phyloP scores from a whole-genome alignment of 2,329 filamentous ascomycete species.

The Fusarium sp. region DNA sequence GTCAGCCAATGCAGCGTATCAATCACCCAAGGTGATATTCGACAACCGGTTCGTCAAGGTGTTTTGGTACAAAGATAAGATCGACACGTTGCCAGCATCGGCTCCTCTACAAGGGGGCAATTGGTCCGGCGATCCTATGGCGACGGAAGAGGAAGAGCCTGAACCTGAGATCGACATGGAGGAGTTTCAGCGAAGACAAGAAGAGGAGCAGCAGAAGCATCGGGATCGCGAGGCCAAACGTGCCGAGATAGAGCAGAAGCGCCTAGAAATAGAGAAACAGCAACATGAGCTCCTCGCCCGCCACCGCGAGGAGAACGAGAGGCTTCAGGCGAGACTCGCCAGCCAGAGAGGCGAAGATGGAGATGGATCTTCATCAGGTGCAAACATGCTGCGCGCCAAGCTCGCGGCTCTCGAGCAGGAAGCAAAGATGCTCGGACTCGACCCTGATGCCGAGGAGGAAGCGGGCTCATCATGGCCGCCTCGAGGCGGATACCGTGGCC shows the following conservation, averaged over 20 bases:
- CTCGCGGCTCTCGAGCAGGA: constrained; percentile 81
- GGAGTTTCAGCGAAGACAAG: constrained; percentile 77
- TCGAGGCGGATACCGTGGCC: constrained; percentile 54
- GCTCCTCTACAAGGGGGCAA: constrained; percentile 47
- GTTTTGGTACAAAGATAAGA: constrained; percentile 78
- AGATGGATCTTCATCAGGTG: constrained; percentile 61
- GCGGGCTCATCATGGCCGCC: constrained; percentile 43
- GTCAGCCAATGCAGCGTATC: constrained; percentile 78
- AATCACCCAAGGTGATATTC: constrained; percentile 84
- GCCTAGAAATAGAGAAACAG: constrained; percentile 75
- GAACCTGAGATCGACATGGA: constrained; percentile 76
- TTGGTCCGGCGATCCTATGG: constrained; percentile 43
- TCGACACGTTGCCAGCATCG: constrained; percentile 52
- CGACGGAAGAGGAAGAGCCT: constrained; percentile 32
- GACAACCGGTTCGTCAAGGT: constrained; percentile 90
- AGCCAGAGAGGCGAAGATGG: constrained; percentile 51
- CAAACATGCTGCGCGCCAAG: constrained; percentile 78
- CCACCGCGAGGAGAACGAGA: constrained; percentile 77
- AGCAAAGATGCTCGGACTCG: constrained; percentile 77
- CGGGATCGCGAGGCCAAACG: constrained; percentile 76
- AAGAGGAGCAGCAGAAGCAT: constrained; percentile 78
- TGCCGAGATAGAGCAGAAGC: constrained; percentile 73
- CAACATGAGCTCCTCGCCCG: constrained; percentile 73
- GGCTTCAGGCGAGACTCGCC: constrained; percentile 70
- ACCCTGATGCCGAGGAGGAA: constrained; percentile 67